Conservation (phyloP, 805 yeast genomes). For the Monosporozyma solicola region DNA sequence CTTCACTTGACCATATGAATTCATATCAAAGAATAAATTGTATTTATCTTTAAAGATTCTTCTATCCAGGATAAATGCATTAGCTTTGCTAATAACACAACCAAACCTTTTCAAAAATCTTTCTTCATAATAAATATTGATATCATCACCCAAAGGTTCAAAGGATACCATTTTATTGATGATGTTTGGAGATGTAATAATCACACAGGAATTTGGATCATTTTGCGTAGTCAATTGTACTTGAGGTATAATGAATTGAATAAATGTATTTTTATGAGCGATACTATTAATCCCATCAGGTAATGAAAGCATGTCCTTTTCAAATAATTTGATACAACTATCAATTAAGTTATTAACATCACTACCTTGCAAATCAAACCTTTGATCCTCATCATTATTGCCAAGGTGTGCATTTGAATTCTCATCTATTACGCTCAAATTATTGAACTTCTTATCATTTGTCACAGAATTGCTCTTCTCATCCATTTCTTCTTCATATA, state of each 20-base stretch:
- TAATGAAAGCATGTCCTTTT: conserved; percentile 40
- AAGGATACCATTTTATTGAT: conserved; percentile 63
- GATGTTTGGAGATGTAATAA: conserved; percentile 67
- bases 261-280: conserved; percentile 46
- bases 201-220: conserved; percentile 47
- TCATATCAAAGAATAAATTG: conserved; percentile 37
- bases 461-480: background rate
- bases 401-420: background rate
- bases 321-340: conserved; percentile 31
- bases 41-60: conserved; percentile 36
- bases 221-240: conserved; percentile 55
- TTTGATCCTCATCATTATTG: conserved; percentile 1
- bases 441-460: background rate
- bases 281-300: conserved; percentile 30
- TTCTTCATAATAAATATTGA: conserved; percentile 36
- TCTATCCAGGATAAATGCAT: conserved; percentile 56
- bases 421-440: background rate
- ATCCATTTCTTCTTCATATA: conserved; percentile 4
- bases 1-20: conserved; percentile 50
- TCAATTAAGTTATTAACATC: conserved; percentile 2
- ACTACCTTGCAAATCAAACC: background rate
- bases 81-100: conserved; percentile 57
- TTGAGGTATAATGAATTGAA: conserved; percentile 73
- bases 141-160: conserved; percentile 34
- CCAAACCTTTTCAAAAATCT: conserved; percentile 63